A percentile compares a stretch with the other conserved stretches of the same genome.
Evolutionary conservation across 768 basidiomycete genomes (phyloP).

Genomic region (Steccherinum ochraceum): DNA sequence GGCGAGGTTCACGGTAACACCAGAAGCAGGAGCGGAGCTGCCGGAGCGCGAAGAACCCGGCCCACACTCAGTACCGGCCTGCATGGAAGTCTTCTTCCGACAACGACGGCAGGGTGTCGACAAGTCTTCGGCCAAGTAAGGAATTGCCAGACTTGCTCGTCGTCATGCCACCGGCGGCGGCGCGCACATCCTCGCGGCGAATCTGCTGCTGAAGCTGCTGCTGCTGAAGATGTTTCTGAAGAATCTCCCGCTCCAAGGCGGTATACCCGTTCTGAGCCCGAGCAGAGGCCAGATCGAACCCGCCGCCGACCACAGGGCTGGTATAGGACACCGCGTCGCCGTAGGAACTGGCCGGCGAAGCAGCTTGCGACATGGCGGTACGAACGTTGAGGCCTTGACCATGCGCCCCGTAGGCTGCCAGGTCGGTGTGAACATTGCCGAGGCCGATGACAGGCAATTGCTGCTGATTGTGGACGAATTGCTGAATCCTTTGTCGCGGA

Average conservation of each 20-base stretch:
- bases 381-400: not conserved
- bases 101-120: constrained; percentile 17
- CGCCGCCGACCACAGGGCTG: too few species aligned
- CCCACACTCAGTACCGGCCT: constrained; percentile 5
- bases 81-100: constrained; percentile 33
- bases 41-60: not conserved
- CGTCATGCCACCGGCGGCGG: constrained; percentile 1
- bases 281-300: too few species aligned
- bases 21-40: not conserved
- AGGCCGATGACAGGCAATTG: not conserved
- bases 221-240: constrained; percentile 41
- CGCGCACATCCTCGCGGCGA: not conserved
- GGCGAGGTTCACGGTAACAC: not conserved
- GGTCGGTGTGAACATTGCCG: not conserved
- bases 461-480: not conserved
- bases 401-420: not conserved
- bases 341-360: too few species aligned
- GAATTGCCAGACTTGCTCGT: not conserved
- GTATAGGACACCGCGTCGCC: too few species aligned
- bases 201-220: constrained; percentile 5
- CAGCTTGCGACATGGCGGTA: too few species aligned
- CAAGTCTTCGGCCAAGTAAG: constrained; percentile 13
- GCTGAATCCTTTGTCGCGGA: not conserved
- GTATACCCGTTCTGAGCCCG: constrained; percentile 55
- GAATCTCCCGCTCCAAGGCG: constrained; percentile 59